phyloP scores from a whole-genome alignment of 75 land plant genomes.

The Cryptomeria japonica region DNA sequence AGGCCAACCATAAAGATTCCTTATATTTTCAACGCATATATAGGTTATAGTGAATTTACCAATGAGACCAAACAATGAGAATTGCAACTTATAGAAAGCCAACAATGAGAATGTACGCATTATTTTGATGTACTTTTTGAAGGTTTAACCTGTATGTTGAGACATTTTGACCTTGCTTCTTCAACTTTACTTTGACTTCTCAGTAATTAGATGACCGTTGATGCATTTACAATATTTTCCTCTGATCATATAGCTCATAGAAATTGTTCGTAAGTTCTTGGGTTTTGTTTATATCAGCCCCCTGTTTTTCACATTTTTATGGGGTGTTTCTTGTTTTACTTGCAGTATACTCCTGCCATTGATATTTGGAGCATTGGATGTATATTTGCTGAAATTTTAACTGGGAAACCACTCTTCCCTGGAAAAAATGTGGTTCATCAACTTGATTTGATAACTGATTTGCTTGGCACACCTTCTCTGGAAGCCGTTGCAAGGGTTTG shows the following conservation, averaged over 20 bases:
- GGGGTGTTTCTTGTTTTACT: not conserved
- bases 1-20: not conserved
- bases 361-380: conserved; percentile 98
- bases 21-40: not conserved
- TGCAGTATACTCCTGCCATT: conserved; percentile 92
- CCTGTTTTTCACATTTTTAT: not conserved
- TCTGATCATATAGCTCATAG: not conserved
- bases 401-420: conserved; percentile 90
- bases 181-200: not conserved
- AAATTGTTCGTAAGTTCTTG: not conserved
- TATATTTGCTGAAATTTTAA: conserved; percentile 88
- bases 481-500: conserved; percentile 77
- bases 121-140: not conserved
- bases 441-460: conserved; percentile 85
- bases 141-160: not conserved
- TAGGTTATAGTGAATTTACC: not conserved
- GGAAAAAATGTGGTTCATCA: conserved; percentile 96
- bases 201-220: not conserved
- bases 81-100: not conserved
- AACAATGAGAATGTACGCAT: too few species aligned
- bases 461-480: conserved; percentile 83
- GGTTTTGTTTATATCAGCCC: not conserved
- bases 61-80: not conserved
- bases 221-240: not conserved
- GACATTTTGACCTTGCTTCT: not conserved